Evolutionary conservation across 2,329 filamentous ascomycete genomes (phyloP).

Genomic region (Neonectria sp.): DNA sequence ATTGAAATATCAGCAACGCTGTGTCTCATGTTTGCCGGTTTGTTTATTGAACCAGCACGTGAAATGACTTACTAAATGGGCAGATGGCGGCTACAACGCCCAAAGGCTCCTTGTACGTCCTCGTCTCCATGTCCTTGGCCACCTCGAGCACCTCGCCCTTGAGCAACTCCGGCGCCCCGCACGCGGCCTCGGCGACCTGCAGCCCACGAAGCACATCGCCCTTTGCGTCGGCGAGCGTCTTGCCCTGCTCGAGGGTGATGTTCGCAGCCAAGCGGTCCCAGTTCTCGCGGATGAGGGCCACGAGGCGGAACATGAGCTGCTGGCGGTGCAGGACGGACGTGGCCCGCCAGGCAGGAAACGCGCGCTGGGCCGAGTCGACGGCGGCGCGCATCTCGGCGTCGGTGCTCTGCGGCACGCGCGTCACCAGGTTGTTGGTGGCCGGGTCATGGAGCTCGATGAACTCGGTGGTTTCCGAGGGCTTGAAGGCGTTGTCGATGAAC

Average conservation of each 20-base stretch:
- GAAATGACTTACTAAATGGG: conserved; percentile 74
- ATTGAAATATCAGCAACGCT: neutral
- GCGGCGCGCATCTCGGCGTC: conserved; percentile 78
- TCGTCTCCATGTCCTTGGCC: conserved; percentile 88
- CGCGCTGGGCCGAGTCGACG: conserved; percentile 78
- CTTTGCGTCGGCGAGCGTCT: conserved; percentile 82
- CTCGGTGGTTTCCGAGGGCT: conserved; percentile 72
- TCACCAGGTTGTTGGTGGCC: conserved; percentile 84
- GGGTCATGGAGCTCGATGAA: conserved; percentile 84
- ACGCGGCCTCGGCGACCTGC: conserved; percentile 83
- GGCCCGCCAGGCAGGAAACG: conserved; percentile 77
- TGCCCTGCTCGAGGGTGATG: conserved; percentile 85
- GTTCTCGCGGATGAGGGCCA: conserved; percentile 80
- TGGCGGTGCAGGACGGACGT: conserved; percentile 78
- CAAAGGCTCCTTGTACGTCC: conserved; percentile 80
- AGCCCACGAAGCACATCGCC: conserved; percentile 82
- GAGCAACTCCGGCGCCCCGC: conserved; percentile 80
- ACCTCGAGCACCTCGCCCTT: conserved; percentile 84
- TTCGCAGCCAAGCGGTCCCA: conserved; percentile 83
- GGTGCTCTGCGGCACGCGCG: conserved; percentile 82
- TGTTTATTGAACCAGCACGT: neutral
- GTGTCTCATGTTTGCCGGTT: neutral
- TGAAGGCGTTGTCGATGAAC: conserved; percentile 82
- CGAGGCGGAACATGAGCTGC: conserved; percentile 85
- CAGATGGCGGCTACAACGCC: conserved; percentile 85